These are phyloP conservation scores for Colletotrichum aenigma DNA, from an alignment of 2,329 filamentous ascomycete species.

Conservation along the genomic window DNA sequence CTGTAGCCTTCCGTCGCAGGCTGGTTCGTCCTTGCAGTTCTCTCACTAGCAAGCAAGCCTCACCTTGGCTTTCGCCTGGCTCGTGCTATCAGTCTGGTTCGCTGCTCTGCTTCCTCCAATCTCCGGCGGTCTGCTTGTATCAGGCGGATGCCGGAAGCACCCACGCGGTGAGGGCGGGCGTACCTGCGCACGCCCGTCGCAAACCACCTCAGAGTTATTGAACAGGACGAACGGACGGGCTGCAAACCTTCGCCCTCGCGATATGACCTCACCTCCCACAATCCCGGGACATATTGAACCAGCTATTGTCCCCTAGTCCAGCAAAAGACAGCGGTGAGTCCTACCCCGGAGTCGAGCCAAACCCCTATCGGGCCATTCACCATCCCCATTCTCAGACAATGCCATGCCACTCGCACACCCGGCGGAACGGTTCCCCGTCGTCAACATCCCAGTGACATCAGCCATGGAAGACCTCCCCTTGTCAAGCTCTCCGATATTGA, in stretches of 20 bases:
- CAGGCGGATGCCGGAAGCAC: background rate
- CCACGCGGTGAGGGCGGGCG: background rate
- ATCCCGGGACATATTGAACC: background rate
- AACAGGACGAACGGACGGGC: background rate
- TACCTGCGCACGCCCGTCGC: background rate
- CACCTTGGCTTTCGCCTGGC: background rate
- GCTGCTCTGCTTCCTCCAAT: background rate
- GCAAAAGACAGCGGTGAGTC: conserved; percentile 3
- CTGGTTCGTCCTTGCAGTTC: background rate
- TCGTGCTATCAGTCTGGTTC: background rate
- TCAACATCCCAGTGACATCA: conserved; percentile 8
- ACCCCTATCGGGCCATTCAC: conserved; percentile 1
- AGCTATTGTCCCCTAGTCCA: background rate
- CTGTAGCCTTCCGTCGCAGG: background rate
- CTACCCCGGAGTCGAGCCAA: background rate
- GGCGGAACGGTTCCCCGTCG: conserved; percentile 13
- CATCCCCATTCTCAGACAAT: conserved; percentile 1
- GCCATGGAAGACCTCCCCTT: background rate
- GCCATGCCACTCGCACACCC: background rate
- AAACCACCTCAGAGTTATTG: background rate
- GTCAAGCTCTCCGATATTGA: background rate
- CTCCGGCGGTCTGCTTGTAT: background rate
- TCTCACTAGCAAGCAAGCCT: background rate
- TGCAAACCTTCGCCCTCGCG: background rate
- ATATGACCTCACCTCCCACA: conserved; percentile 2